Conservation (phyloP, 768 basidiomycete species). For the Leccinellum luteum region DNA sequence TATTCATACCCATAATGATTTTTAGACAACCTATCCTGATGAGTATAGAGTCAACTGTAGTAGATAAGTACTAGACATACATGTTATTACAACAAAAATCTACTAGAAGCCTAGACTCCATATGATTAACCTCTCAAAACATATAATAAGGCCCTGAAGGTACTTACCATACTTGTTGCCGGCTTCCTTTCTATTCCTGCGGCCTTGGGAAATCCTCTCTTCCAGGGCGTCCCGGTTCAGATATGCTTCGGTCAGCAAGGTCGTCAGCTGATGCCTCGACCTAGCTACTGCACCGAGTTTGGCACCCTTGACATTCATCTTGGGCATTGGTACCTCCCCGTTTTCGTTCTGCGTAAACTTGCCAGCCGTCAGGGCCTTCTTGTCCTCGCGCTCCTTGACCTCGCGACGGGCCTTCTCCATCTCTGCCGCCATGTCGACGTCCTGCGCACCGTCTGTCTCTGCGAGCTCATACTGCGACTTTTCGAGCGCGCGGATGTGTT, state of each 20-base stretch:
- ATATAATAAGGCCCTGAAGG: not conserved
- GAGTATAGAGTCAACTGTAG: too few species aligned
- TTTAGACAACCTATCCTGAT: not conserved
- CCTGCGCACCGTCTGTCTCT: conserved; percentile 44
- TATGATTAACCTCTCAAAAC: not conserved
- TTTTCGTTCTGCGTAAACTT: conserved; percentile 39
- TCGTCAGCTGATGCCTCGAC: conserved; percentile 75
- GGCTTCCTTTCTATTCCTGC: conserved; percentile 82
- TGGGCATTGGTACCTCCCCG: conserved; percentile 56
- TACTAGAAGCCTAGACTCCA: conserved; percentile 23
- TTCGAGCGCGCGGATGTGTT: conserved; percentile 69
- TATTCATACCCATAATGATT: not conserved
- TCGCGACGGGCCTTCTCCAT: conserved; percentile 77
- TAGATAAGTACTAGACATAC: not conserved
- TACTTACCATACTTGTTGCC: conserved; percentile 88
- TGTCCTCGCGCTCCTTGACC: conserved; percentile 71
- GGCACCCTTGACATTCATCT: conserved; percentile 81
- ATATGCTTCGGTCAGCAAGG: conserved; percentile 79
- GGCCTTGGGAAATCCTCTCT: conserved; percentile 79
- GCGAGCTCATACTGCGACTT: conserved; percentile 58
- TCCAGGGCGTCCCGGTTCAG: conserved; percentile 80
- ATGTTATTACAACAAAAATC: not conserved
- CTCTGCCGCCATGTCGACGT: conserved; percentile 65
- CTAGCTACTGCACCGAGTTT: conserved; percentile 69
- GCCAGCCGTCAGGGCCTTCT: conserved; percentile 70